Percentiles rank a stretch among this genome's conserved stretches.
Evolutionary conservation across 2,329 filamentous ascomycete genomes (phyloP).

Genomic region (Aspergillus sp.): DNA sequence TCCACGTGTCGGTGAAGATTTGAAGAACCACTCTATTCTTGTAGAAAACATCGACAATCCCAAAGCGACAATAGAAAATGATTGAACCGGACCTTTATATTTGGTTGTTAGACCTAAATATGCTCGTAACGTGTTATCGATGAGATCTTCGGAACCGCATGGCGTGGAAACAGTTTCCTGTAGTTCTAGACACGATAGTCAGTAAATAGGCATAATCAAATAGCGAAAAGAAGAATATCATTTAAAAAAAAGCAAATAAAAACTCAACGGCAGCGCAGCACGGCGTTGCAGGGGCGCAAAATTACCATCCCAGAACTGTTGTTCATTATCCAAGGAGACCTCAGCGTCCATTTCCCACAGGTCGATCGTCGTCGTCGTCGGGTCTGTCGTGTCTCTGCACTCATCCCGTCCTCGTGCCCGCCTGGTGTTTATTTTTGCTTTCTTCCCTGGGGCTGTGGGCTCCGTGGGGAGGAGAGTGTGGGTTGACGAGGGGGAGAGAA

Average conservation of each 20-base stretch:
- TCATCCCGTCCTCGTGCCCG: constrained; percentile 26
- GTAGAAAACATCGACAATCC: background rate
- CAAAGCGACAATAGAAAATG: background rate
- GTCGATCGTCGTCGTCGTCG: constrained; percentile 32
- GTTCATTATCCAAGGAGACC: constrained; percentile 68
- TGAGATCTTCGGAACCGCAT: constrained; percentile 58
- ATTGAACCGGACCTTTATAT: constrained; percentile 54
- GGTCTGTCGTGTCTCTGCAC: constrained; percentile 25
- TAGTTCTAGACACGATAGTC: constrained; percentile 49
- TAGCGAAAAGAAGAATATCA: constrained; percentile 1
- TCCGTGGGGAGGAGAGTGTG: too few relatives aligned
- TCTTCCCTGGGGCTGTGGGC: too few relatives aligned
- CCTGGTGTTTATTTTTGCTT: too few relatives aligned
- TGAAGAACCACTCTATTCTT: background rate
- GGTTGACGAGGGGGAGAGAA: background rate
- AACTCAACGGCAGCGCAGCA: background rate
- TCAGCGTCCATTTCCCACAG: constrained; percentile 61
- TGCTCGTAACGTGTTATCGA: constrained; percentile 80
- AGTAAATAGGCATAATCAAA: background rate
- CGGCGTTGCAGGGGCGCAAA: constrained; percentile 12
- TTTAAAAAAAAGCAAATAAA: constrained; percentile 1
- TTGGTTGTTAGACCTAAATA: constrained; percentile 76
- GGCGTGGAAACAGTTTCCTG: constrained; percentile 59
- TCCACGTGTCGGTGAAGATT: background rate
- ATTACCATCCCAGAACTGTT: constrained; percentile 86